Conservation (phyloP, 148 eudicot species). For the Bassia scoparia region DNA sequence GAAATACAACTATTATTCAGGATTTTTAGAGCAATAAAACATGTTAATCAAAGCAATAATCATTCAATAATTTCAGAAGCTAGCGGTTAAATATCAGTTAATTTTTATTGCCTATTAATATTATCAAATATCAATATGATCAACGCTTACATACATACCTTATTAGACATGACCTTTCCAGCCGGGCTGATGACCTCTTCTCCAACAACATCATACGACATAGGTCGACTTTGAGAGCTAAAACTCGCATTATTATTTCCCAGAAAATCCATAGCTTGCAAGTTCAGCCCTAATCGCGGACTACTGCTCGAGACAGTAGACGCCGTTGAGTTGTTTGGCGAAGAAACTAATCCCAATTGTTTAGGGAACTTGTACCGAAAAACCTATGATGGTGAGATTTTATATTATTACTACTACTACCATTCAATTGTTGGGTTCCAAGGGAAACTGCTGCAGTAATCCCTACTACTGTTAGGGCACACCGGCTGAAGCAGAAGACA, state of each 20-base stretch:
- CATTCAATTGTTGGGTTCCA: constrained; percentile 8
- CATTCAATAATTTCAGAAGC: no score
- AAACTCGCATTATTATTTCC: constrained; percentile 24
- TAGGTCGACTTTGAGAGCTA: constrained; percentile 8
- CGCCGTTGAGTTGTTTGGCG: constrained; percentile 27
- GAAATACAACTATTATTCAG: no score
- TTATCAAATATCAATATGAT: not conserved
- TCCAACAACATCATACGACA: constrained; percentile 11
- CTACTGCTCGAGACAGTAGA: constrained; percentile 29
- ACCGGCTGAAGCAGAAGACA: not conserved
- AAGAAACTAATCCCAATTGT: constrained; percentile 28
- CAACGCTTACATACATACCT: constrained; percentile 9
- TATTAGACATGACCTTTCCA: constrained; percentile 21
- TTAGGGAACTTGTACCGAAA: constrained; percentile 19
- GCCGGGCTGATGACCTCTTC: constrained; percentile 27
- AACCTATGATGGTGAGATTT: constrained; percentile 19
- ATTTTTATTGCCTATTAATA: no score
- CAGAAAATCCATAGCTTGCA: constrained; percentile 37
- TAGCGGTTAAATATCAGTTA: no score
- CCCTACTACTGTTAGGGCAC: constrained; percentile 4
- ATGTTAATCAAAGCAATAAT: no score
- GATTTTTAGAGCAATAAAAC: not conserved
- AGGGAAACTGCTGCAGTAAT: constrained; percentile 18
- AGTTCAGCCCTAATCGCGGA: constrained; percentile 31
- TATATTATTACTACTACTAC: constrained; percentile 9